phyloP scores from a whole-genome alignment of 345 rosid genomes.

The Murraya koenigii region DNA sequence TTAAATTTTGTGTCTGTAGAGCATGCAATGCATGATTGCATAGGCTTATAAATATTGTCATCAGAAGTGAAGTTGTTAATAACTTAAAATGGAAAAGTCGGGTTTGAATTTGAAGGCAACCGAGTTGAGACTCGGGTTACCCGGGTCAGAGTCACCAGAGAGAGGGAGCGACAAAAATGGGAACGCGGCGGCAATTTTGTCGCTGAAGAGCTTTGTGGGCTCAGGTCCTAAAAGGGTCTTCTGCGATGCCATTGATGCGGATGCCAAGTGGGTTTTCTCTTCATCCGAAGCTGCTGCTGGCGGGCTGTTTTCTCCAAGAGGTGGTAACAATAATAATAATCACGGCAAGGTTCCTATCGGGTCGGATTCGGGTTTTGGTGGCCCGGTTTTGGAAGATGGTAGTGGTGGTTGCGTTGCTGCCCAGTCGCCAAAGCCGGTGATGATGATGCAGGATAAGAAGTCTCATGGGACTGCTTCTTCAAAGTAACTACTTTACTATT shows the following conservation, averaged over 20 bases:
- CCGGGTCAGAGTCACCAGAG: conserved; percentile 65
- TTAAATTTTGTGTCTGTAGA: conserved; percentile 18
- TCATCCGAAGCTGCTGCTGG: conserved; percentile 29
- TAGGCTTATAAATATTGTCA: conserved; percentile 34
- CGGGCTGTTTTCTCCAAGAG: conserved; percentile 30
- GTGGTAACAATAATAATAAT: conserved; percentile 2
- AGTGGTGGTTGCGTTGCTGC: conserved; percentile 20
- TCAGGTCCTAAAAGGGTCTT: conserved; percentile 62
- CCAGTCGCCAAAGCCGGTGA: conserved; percentile 30
- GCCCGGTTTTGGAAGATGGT: conserved; percentile 35
- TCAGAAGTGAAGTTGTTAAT: conserved; percentile 37
- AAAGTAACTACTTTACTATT: conserved; percentile 29
- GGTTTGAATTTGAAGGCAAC: conserved; percentile 60
- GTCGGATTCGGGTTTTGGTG: conserved; percentile 19
- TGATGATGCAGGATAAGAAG: conserved; percentile 42
- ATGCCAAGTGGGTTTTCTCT: conserved; percentile 55
- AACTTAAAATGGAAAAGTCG: conserved; percentile 39
- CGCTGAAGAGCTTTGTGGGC: conserved; percentile 38
- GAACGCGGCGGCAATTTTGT: conserved; percentile 12
- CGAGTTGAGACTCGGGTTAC: conserved; percentile 78
- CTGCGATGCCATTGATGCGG: conserved; percentile 46
- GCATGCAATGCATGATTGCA: conserved; percentile 51
- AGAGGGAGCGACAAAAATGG: conserved; percentile 30
- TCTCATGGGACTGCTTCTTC: conserved; percentile 46
- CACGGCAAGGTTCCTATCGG: conserved; percentile 20